phyloP scores from a whole-genome alignment of 2,329 filamentous ascomycete species.

The Pseudogymnoascus pannorum region DNA sequence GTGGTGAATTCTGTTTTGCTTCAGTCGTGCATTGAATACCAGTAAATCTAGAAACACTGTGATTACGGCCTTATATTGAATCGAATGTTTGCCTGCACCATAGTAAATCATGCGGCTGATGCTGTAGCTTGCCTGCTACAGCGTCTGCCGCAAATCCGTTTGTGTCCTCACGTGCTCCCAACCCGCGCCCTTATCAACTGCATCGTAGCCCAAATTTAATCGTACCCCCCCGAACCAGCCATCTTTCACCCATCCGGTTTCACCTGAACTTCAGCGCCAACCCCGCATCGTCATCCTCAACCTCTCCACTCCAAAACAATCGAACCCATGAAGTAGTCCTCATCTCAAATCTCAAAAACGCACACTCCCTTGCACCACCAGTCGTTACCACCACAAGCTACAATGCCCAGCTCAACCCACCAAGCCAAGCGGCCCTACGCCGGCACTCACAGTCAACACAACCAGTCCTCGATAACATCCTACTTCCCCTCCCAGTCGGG shows the following conservation, averaged over 20 bases:
- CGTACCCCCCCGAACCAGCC: neutral
- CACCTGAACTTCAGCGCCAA: slow-evolving; percentile 3
- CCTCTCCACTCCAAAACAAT: neutral
- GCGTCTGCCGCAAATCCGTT: neutral
- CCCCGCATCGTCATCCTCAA: slow-evolving; percentile 2
- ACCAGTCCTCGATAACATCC: slow-evolving; percentile 48
- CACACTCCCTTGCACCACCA: neutral
- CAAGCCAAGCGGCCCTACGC: slow-evolving; percentile 52
- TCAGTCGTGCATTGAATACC: slow-evolving; percentile 4
- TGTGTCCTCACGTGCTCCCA: slow-evolving; percentile 3
- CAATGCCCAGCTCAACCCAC: slow-evolving; percentile 19
- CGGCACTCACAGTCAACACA: slow-evolving; percentile 49
- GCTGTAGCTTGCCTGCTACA: neutral
- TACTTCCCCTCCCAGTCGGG: slow-evolving; percentile 41
- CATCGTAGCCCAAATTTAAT: slow-evolving; percentile 1
- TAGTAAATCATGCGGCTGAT: neutral
- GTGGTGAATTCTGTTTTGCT: neutral
- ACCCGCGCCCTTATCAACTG: neutral
- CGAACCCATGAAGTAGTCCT: neutral
- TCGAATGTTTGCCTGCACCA: neutral
- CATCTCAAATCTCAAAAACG: neutral
- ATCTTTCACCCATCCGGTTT: neutral
- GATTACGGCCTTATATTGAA: neutral
- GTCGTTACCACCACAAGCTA: neutral
- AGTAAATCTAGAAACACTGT: neutral